phyloP scores from a whole-genome alignment of 2,329 filamentous ascomycete species.

The Pseudocercospora musae region DNA sequence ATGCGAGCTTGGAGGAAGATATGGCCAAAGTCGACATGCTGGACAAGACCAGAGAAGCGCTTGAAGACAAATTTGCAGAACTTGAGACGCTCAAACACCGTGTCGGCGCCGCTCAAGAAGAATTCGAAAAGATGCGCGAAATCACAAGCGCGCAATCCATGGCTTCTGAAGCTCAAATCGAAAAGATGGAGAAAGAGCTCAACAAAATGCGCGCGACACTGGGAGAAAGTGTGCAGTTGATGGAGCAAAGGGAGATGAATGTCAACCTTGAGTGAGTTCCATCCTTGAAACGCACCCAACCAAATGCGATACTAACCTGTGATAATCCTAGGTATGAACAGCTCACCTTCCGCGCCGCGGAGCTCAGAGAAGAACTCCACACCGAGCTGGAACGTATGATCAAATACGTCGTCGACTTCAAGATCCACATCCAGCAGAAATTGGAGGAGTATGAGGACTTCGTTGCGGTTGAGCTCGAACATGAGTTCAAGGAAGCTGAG shows the following conservation, averaged over 20 bases:
- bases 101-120: conserved; percentile 82
- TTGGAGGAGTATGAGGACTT: conserved; percentile 94
- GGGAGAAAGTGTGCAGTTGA: conserved; percentile 80
- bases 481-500: conserved; percentile 52
- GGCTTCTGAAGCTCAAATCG: conserved; percentile 86
- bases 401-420: conserved; percentile 97
- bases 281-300: neutral
- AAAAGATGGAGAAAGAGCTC: conserved; percentile 98
- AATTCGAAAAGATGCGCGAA: conserved; percentile 87
- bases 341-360: conserved; percentile 75
- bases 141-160: conserved; percentile 82
- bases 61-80: conserved; percentile 91
- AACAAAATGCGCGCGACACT: conserved; percentile 83
- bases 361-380: conserved; percentile 93
- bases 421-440: conserved; percentile 90
- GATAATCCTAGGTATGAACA: conserved; percentile 76
- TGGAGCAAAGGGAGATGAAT: conserved; percentile 95
- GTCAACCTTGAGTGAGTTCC: conserved; percentile 82
- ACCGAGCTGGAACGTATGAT: conserved; percentile 94
- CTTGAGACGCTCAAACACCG: conserved; percentile 88
- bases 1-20: conserved; percentile 78
- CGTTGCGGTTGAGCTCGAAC: conserved; percentile 86
- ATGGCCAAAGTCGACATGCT: conserved; percentile 92
- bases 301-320: neutral
- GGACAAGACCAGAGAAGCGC: conserved; percentile 91